These are phyloP conservation scores for Solanum gandarillasii DNA, from an alignment of 257 asterid species.

Conservation along the genomic window DNA sequence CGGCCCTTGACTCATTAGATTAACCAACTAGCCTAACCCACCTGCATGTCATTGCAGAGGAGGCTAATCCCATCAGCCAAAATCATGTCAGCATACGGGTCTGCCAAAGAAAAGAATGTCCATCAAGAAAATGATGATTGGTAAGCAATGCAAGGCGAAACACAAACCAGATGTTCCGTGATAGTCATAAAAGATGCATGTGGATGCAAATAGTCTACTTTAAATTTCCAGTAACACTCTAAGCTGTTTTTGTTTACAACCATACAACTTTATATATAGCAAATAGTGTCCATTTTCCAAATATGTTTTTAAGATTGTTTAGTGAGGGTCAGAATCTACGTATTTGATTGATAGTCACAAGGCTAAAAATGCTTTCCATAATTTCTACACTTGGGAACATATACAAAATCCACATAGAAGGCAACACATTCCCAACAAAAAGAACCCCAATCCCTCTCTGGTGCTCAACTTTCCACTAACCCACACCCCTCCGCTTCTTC, in stretches of 20 bases:
- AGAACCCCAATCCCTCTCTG: not conserved
- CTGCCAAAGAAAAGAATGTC: constrained; percentile 15
- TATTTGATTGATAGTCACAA: not conserved
- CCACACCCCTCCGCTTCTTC: not conserved
- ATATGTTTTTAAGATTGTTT: not conserved
- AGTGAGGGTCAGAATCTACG: not conserved
- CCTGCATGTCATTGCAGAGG: constrained; percentile 44
- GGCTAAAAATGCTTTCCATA: not conserved
- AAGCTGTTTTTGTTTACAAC: not conserved
- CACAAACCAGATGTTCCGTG: not conserved
- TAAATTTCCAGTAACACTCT: not conserved
- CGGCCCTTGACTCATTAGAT: not conserved
- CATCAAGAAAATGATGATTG: not conserved
- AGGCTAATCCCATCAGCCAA: constrained; percentile 44
- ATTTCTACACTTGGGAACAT: not conserved
- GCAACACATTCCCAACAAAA: not conserved
- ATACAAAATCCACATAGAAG: not conserved
- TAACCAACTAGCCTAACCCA: constrained; percentile 6
- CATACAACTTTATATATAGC: not conserved
- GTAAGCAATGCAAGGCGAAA: not conserved
- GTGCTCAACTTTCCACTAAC: not conserved
- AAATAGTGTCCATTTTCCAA: not conserved
- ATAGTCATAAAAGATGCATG: not conserved
- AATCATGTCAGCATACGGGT: constrained; percentile 32
- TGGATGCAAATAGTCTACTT: not conserved